phyloP scores from a whole-genome alignment of 768 basidiomycete genomes.

The Hericium coralloides region DNA sequence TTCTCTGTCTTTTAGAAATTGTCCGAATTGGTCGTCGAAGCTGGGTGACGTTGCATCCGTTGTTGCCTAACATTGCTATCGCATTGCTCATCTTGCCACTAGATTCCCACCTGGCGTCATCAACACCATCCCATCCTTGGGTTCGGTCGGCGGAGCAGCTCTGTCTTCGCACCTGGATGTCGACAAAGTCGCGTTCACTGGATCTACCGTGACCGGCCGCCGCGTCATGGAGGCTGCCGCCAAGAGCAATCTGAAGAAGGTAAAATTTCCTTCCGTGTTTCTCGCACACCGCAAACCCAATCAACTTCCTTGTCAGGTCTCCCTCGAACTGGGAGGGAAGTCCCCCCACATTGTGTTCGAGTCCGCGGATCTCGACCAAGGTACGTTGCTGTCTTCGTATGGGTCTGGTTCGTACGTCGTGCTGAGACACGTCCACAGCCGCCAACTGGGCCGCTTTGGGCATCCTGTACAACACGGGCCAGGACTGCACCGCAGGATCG shows the following conservation, averaged over 20 bases:
- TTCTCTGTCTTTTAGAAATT: conserved; percentile 47
- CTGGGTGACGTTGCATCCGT: conserved; percentile 45
- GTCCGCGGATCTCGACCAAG: conserved; percentile 85
- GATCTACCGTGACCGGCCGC: conserved; percentile 82
- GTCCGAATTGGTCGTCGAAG: conserved; percentile 72
- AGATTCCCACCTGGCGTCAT: conserved; percentile 89
- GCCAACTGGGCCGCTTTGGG: conserved; percentile 83
- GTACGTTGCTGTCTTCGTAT: conserved; percentile 23
- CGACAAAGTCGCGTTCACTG: conserved; percentile 95
- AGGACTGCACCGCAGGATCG: conserved; percentile 91
- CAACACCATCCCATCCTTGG: conserved; percentile 81
- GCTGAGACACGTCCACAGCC: conserved; percentile 30
- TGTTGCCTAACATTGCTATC: neutral
- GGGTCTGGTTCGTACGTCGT: neutral
- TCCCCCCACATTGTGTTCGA: conserved; percentile 86
- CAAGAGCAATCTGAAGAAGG: conserved; percentile 92
- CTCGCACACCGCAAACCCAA: neutral
- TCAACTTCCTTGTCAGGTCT: conserved; percentile 42
- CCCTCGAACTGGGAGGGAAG: conserved; percentile 92
- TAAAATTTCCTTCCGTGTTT: conserved; percentile 15
- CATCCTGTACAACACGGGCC: conserved; percentile 84
- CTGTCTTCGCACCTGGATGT: conserved; percentile 76
- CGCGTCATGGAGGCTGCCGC: conserved; percentile 90
- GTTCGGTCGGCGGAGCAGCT: conserved; percentile 76
- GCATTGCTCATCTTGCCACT: conserved; percentile 6